Percentiles rank a stretch among this genome's conserved stretches.
Conservation (phyloP, 345 rosid genomes). For the Angophora floribunda region DNA sequence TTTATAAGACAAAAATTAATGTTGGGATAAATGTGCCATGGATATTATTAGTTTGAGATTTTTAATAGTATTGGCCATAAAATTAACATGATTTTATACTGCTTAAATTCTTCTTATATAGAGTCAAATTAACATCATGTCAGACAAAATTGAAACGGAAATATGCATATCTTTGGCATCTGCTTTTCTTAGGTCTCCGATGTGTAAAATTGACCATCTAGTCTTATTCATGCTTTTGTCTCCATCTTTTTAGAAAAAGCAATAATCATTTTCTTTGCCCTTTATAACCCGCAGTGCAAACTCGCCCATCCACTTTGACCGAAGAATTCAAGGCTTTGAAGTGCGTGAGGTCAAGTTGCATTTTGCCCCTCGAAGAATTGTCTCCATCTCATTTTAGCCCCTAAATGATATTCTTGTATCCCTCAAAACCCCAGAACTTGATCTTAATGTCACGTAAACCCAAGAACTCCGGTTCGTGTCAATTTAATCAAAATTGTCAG, state of each 20-base stretch:
- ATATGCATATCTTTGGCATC: not conserved
- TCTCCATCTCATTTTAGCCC: not conserved
- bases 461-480: not conserved
- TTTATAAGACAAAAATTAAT: not conserved
- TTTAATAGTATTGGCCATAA: not conserved
- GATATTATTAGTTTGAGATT: rapidly evolving
- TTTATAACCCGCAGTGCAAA: not conserved
- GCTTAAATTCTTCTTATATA: not conserved
- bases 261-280: not conserved
- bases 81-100: not conserved
- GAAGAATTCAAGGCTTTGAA: not conserved
- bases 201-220: not conserved
- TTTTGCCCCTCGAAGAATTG: not conserved
- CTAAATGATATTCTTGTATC: not conserved
- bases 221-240: not conserved
- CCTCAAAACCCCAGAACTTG: not conserved
- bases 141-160: not conserved
- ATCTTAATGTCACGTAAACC: not conserved
- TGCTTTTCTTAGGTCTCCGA: not conserved
- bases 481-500: not conserved
- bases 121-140: not conserved
- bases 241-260: not conserved
- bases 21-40: not conserved
- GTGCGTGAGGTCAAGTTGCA: not conserved
- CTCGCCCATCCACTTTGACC: not conserved